Evolutionary conservation across 179 eudicot species (phyloP).

Genomic region (Kewa caespitosa): DNA sequence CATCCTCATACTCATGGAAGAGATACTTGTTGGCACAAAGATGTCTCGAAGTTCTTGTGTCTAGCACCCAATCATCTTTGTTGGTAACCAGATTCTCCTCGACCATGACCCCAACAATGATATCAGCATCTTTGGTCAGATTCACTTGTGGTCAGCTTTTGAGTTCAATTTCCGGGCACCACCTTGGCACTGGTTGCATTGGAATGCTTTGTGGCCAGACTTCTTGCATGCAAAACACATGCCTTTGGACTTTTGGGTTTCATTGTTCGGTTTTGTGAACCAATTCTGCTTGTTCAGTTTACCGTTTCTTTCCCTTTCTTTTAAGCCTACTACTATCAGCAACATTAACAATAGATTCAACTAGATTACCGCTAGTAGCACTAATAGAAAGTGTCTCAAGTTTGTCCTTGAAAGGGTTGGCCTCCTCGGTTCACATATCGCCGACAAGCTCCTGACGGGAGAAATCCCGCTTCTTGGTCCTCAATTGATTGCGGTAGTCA

Average conservation of each 20-base stretch:
- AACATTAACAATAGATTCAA: not conserved
- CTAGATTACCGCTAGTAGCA: conserved; percentile 5
- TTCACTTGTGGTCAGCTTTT: not conserved
- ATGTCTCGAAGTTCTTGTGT: not conserved
- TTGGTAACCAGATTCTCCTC: conserved; percentile 6
- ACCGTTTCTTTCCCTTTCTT: not conserved
- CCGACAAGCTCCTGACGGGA: not conserved
- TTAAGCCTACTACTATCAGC: not conserved
- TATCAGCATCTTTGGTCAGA: not conserved
- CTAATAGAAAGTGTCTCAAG: not conserved
- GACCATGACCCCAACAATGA: not conserved
- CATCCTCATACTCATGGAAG: not conserved
- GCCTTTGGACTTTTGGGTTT: not conserved
- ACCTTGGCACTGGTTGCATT: not conserved
- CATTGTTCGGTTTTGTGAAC: not conserved
- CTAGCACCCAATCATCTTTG: not conserved
- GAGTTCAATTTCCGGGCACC: not conserved
- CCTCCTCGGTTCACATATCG: not conserved
- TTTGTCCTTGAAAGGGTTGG: not conserved
- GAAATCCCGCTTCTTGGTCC: not conserved
- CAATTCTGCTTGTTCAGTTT: not conserved
- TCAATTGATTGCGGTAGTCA: not conserved
- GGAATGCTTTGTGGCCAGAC: conserved; percentile 1
- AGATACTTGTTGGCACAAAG: conserved; percentile 10
- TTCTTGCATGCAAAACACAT: not conserved